phyloP scores from a whole-genome alignment of 352 stramenopile genomes.

The Nannochloropsis limnetica region DNA sequence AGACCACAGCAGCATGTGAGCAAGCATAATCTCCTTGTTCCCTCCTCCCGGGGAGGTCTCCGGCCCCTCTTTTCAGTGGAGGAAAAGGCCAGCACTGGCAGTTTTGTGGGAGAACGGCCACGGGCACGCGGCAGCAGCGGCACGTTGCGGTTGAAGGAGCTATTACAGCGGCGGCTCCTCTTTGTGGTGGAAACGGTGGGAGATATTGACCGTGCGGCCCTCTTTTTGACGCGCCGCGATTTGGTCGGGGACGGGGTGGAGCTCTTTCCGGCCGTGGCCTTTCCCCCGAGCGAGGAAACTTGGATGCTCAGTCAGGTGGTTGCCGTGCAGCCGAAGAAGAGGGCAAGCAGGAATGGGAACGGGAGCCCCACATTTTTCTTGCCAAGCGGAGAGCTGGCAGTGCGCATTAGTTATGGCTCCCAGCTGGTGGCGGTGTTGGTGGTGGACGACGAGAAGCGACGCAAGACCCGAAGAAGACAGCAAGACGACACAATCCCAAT shows the following conservation, averaged over 20 bases:
- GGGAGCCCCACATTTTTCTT: constrained; percentile 5
- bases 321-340: constrained; percentile 28
- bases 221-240: constrained; percentile 5
- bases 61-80: constrained; percentile 5
- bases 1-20: background rate
- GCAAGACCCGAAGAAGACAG: background rate
- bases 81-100: background rate
- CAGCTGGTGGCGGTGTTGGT: constrained; percentile 24
- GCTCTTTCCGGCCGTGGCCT: constrained; percentile 25
- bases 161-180: constrained; percentile 11
- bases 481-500: background rate
- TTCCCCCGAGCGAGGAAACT: background rate
- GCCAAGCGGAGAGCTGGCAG: background rate
- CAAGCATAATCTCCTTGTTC: background rate
- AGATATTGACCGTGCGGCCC: background rate
- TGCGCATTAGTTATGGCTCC: background rate
- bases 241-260: constrained; percentile 3
- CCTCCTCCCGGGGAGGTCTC: background rate
- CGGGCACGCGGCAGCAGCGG: constrained; percentile 10
- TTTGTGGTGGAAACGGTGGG: background rate
- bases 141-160: background rate
- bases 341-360: background rate
- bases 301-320: constrained; percentile 18
- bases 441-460: background rate
- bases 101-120: background rate